Evolutionary conservation across 2,329 filamentous ascomycete species (phyloP), one percentile per base, ranked within the genome.

Genomic region (Verticillium nonalfalfae): DNA sequence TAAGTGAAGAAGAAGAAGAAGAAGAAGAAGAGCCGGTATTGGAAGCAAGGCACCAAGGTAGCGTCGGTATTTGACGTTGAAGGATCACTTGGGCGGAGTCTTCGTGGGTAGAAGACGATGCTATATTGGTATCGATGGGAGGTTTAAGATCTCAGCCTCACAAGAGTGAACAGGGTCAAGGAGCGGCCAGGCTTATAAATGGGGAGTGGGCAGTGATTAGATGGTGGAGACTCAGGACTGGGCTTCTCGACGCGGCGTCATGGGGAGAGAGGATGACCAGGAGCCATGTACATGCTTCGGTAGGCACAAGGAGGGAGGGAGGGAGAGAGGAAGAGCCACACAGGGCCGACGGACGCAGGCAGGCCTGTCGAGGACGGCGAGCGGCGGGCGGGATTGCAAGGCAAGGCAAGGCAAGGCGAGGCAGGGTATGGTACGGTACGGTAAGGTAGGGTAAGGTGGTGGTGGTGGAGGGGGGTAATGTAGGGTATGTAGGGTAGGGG

Each of bases 111-210:
- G 61, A 64, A 57, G n/a, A 9, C 33, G 62, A 63, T 62, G 61
- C 64, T 65, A 65, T 61, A 63, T 65, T 65, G 64, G 64, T 61
- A 65, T 65, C 64, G 64, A 60, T 59, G 63, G 26, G 40, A 50
- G 40, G 64, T 64, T 64, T 56, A 60, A 64, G 59, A 62, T 64
- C 64, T 65, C 64, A 65, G 64, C 64, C 64, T 65, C 64, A 65
- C 57, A 50, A 39, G 57, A 40, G 26, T 15, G 38, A 26, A 40
- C 57, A 54, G 26, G 61, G 62, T 56, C 63, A 34, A 62, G 62
- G 62, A 62, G 62, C 59, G 63, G 40, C 40, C 40, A 21, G 63
- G 60, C 63, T 64, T 64, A 64, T 64, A 63, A 64, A 63, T 64
- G 63, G 63, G 36, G 62, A 59, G 62, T 59, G 62, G 63, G 63